Evolutionary conservation across 2,329 filamentous ascomycete genomes (phyloP).

Genomic region (Colletotrichum lindemuthianum): DNA sequence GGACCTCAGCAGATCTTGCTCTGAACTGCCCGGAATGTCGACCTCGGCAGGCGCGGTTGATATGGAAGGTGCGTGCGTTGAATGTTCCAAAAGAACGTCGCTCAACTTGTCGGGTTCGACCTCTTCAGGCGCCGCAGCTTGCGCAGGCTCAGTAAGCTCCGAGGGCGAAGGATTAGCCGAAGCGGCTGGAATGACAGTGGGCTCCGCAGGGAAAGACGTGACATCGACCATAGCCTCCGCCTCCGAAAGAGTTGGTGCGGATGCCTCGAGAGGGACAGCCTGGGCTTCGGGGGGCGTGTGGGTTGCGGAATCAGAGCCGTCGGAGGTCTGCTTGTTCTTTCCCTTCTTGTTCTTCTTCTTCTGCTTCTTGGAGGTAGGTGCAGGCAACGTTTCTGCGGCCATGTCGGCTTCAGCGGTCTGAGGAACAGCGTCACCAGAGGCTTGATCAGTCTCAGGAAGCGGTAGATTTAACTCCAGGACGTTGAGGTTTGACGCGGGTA

Average conservation of each 20-base stretch:
- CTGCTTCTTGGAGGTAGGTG: constrained; percentile 37
- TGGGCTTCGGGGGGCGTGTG: constrained; percentile 20
- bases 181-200: too few relatives aligned
- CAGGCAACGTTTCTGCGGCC: constrained; percentile 6
- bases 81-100: too few relatives aligned
- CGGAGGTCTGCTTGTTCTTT: constrained; percentile 31
- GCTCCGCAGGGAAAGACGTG: too few relatives aligned
- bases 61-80: too few relatives aligned
- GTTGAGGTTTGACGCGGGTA: not conserved
- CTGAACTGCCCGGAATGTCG: too few relatives aligned
- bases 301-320: constrained; percentile 13
- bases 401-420: not conserved
- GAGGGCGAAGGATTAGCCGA: too few relatives aligned
- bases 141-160: too few relatives aligned
- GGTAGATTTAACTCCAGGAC: not conserved
- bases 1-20: too few relatives aligned
- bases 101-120: too few relatives aligned
- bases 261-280: not conserved
- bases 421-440: not conserved
- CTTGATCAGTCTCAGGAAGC: not conserved
- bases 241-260: not conserved
- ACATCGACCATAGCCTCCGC: too few relatives aligned
- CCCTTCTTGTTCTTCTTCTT: constrained; percentile 38
- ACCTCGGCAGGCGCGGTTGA: not conserved
- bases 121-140: too few relatives aligned